Evolutionary conservation across 2,329 filamentous ascomycete species (phyloP).

Genomic region (Chaetothyriales sp.): DNA sequence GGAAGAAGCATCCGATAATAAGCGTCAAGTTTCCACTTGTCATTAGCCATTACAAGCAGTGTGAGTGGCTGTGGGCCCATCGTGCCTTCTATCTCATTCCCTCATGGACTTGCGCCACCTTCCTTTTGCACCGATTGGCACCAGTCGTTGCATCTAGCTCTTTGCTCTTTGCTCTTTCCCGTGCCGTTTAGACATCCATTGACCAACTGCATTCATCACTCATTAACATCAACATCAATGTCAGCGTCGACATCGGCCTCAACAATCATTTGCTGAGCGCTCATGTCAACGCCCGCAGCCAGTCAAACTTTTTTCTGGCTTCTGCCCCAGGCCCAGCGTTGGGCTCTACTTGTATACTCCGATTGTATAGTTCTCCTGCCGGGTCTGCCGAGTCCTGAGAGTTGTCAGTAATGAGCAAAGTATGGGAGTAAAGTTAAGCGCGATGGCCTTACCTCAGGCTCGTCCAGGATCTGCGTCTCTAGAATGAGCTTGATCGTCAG

Average conservation of each 20-base stretch:
- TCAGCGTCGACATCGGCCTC: too few relatives aligned
- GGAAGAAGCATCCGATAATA: background rate
- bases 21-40: too few relatives aligned
- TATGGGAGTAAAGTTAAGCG: constrained; percentile 20
- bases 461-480: constrained; percentile 64
- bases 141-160: background rate
- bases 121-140: too few relatives aligned
- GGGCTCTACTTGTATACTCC: constrained; percentile 41
- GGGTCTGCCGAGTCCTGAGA: constrained; percentile 30
- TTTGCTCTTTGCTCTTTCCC: background rate
- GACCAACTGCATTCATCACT: background rate
- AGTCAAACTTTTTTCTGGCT: constrained; percentile 30
- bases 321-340: constrained; percentile 19
- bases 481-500: constrained; percentile 59
- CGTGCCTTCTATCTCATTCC: background rate
- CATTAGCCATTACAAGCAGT: too few relatives aligned
- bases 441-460: constrained; percentile 56
- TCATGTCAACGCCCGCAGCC: constrained; percentile 22
- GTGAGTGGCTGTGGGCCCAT: too few relatives aligned
- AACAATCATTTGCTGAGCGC: background rate
- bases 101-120: background rate
- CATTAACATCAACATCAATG: background rate
- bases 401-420: constrained; percentile 4
- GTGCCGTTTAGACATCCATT: background rate
- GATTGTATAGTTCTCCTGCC: constrained; percentile 34